phyloP scores from a whole-genome alignment of 805 yeast genomes.

The Saccharomycodes ludwigii region DNA sequence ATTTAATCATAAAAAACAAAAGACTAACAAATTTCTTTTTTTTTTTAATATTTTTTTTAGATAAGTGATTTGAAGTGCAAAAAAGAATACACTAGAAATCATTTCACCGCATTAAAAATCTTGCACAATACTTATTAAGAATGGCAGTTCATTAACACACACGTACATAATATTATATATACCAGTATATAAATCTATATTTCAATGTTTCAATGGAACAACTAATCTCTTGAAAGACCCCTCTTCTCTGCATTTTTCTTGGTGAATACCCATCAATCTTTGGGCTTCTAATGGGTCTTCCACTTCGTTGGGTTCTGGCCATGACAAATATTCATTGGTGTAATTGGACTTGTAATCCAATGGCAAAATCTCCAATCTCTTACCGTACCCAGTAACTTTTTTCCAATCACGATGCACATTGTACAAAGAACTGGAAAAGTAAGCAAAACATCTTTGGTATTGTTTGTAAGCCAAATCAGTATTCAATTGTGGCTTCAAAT shows the following conservation, averaged over 20 bases:
- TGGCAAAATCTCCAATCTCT: constrained; percentile 39
- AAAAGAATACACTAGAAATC: too few species aligned
- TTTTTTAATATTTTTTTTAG: too few species aligned
- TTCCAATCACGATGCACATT: constrained; percentile 47
- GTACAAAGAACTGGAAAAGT: constrained; percentile 38
- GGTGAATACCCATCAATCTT: constrained; percentile 33
- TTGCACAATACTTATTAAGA: too few species aligned
- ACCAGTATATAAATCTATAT: too few species aligned
- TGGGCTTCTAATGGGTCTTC: constrained; percentile 37
- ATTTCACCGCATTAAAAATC: too few species aligned
- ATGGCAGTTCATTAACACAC: too few species aligned
- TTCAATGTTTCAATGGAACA: too few species aligned
- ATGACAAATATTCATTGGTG: constrained; percentile 36
- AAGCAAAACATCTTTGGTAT: constrained; percentile 43
- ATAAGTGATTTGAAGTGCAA: too few species aligned
- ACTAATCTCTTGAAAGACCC: constrained; percentile 39
- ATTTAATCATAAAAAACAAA: too few species aligned
- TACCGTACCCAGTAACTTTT: constrained; percentile 43
- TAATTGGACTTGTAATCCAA: constrained; percentile 37
- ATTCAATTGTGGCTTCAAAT: constrained; percentile 36
- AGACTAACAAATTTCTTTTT: too few species aligned
- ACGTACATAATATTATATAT: too few species aligned
- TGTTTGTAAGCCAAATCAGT: constrained; percentile 30
- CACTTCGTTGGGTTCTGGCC: constrained; percentile 38
- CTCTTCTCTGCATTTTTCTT: constrained; percentile 32